phyloP scores from a whole-genome alignment of 1,284 basidiomycete species.

The Apiotrichum mycotoxinovorans region DNA sequence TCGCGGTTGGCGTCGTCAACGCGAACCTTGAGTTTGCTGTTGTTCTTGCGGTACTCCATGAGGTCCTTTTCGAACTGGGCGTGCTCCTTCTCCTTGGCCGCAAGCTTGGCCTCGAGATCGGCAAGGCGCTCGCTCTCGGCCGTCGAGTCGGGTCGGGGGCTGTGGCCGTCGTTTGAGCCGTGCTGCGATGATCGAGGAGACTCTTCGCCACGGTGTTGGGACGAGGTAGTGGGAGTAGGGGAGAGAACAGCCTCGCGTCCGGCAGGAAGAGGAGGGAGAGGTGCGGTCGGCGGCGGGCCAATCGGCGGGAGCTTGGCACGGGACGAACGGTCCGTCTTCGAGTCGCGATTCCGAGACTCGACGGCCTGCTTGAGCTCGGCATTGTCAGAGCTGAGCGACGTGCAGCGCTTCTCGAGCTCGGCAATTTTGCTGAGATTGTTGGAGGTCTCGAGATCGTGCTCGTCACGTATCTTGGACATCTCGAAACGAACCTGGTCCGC shows the following conservation, averaged over 20 bases:
- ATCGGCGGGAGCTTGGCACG: constrained; percentile 35
- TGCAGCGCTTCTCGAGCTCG: constrained; percentile 28
- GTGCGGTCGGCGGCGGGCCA: constrained; percentile 42
- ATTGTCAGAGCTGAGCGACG: constrained; percentile 11
- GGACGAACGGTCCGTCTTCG: constrained; percentile 18
- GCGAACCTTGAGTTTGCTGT: constrained; percentile 41
- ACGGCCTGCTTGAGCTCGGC: constrained; percentile 23
- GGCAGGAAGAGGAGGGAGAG: constrained; percentile 40
- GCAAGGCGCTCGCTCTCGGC: constrained; percentile 12
- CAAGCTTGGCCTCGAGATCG: constrained; percentile 15
- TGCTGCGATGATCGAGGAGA: constrained; percentile 11
- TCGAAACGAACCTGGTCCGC: constrained; percentile 45
- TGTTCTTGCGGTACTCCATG: constrained; percentile 27
- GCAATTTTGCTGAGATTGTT: constrained; percentile 29
- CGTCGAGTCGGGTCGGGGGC: constrained; percentile 13
- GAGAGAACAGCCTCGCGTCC: constrained; percentile 21
- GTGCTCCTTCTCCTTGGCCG: constrained; percentile 18
- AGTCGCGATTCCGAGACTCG: constrained; percentile 24
- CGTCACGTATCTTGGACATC: constrained; percentile 40
- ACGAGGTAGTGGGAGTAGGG: constrained; percentile 17
- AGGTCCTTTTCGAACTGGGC: constrained; percentile 24
- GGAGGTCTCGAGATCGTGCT: constrained; percentile 35
- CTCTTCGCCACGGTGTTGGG: constrained; percentile 15
- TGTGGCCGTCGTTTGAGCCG: constrained; percentile 17
- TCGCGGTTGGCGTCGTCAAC: constrained; percentile 27